Percentiles rank a stretch among this genome's conserved stretches.
Conservation (phyloP, 176 grass and related monocot species). For the Raddia guianensis region DNA sequence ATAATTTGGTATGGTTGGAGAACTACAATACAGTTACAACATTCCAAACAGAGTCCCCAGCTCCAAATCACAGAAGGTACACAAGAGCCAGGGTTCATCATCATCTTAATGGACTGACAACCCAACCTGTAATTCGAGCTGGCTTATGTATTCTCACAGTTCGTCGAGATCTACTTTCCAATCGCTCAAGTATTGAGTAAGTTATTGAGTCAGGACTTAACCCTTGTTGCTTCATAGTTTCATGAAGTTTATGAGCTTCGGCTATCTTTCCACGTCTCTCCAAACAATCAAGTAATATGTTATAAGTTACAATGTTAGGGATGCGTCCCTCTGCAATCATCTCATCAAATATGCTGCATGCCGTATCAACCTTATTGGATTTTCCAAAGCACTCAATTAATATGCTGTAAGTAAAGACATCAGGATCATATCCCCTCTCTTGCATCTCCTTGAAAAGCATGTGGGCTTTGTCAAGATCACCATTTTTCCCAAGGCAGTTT, state of each 20-base stretch:
- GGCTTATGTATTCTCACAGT: slow-evolving; percentile 65
- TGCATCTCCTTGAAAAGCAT: slow-evolving; percentile 97
- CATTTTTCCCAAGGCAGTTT: slow-evolving; percentile 94
- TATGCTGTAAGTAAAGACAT: slow-evolving; percentile 94
- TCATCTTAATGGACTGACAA: slow-evolving; percentile 80
- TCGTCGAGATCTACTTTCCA: slow-evolving; percentile 67
- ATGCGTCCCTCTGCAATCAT: slow-evolving; percentile 73
- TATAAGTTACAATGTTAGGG: slow-evolving; percentile 95
- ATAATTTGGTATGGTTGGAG: slow-evolving; percentile 13
- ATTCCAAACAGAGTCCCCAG: slow-evolving; percentile 12
- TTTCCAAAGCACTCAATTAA: slow-evolving; percentile 99
- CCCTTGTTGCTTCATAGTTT: slow-evolving; percentile 69
- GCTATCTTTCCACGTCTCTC: slow-evolving; percentile 64
- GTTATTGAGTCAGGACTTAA: slow-evolving; percentile 88
- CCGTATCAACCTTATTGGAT: slow-evolving; percentile 88
- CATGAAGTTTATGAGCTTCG: slow-evolving; percentile 72
- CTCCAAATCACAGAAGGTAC: slow-evolving; percentile 12
- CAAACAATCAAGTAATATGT: slow-evolving; percentile 96
- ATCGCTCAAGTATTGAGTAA: slow-evolving; percentile 80
- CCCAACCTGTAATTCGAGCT: slow-evolving; percentile 58
- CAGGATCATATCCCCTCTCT: slow-evolving; percentile 89
- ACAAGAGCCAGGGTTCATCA: slow-evolving; percentile 19
- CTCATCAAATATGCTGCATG: slow-evolving; percentile 84
- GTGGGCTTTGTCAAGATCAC: slow-evolving; percentile 84
- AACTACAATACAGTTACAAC: slow-evolving; percentile 9